These are phyloP conservation scores for Vicia villosa DNA, from an alignment of 306 rosid species.

Conservation along the genomic window DNA sequence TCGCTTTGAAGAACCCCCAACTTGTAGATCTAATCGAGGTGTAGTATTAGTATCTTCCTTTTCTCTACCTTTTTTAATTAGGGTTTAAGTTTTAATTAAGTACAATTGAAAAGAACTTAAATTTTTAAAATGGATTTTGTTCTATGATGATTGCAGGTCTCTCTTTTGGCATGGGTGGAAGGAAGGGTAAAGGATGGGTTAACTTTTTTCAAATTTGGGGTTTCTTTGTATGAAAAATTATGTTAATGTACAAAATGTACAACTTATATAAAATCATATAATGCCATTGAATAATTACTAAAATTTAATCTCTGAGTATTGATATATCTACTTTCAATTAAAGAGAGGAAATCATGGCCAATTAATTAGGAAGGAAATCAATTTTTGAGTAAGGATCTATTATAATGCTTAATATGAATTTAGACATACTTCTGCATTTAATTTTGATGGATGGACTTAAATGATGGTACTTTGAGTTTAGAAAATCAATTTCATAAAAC, in stretches of 20 bases:
- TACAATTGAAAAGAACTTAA: no score
- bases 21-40: slow-evolving; percentile 62
- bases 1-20: slow-evolving; percentile 75
- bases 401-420: no score
- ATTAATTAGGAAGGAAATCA: no score
- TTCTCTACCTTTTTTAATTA: neutral
- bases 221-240: slow-evolving; percentile 4
- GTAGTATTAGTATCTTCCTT: no score
- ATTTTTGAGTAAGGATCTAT: no score
- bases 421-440: no score
- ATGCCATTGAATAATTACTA: slow-evolving; percentile 21
- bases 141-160: slow-evolving; percentile 44
- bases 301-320: neutral
- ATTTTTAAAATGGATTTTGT: neutral
- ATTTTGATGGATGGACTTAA: no score
- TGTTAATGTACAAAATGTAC: slow-evolving; percentile 22
- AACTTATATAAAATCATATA: neutral
- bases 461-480: no score
- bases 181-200: slow-evolving; percentile 40
- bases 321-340: neutral
- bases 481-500: no score
- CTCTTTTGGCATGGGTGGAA: slow-evolving; percentile 23
- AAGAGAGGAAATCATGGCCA: neutral
- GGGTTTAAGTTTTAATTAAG: neutral
- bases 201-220: neutral